Evolutionary conservation across 1,139 yeast species (phyloP), one percentile per base, ranked within the genome.

Genomic region (Candida tunisiensis): DNA sequence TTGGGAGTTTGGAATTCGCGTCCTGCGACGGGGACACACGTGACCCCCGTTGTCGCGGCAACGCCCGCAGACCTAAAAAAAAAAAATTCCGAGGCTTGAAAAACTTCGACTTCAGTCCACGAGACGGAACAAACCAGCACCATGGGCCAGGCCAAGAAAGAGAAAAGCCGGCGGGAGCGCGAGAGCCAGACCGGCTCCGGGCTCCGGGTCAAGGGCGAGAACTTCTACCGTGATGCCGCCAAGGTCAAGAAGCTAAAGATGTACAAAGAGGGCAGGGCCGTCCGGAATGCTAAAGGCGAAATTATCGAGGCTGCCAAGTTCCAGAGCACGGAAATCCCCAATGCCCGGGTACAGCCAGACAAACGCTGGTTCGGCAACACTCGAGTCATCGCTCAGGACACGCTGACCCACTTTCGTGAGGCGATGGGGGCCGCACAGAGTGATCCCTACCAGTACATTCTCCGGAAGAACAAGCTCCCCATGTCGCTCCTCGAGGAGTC

Each of bases 321-420:
- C 35, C 98, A 88, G 51, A 74, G 80, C 39, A 72, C 83, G 3
- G 91, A 83, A 38, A 65, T 80, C 19, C 96, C 96, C 12, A 70
- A 64, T 37, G 98, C 96, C 1, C 65, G 98, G 39, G 92, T 88
- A 25, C 94, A 82, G 47, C 98, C 98, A 4, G 85, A 88, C 51
- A 69, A 93, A 49, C 71, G 88, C 45, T 88, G 98, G 98, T 91
- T 88, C 49, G 95, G 95, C 29, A 88, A 83, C 54, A 83, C 98
- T 16, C 69, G 98, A 45, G 98, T 88, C 25, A 88, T 88, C 46
- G 88, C 95, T 2, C 98, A 88, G 50, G 95, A 91, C 59, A 94
- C 98, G 1, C 61, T 88, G 46, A 62, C 78, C 23, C 96, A 88
- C 56, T 88, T 88, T 57, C 67, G 98, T 51, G 91, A 82, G 42